Evolutionary conservation across 2,329 filamentous ascomycete genomes (phyloP), one percentile per base, ranked within the genome.

Genomic region (Scedosporium boydii): DNA sequence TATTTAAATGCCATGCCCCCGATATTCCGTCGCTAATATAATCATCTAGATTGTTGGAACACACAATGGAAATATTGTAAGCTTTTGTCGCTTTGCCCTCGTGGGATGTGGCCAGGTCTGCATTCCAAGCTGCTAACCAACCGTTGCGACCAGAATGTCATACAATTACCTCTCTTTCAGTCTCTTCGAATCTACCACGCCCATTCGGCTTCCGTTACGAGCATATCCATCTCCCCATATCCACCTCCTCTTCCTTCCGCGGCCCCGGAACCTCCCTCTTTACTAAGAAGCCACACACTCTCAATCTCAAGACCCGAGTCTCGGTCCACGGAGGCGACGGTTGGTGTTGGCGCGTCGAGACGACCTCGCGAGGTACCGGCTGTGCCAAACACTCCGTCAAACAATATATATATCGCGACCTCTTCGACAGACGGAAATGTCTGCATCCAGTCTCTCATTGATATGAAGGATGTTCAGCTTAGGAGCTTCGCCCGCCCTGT

Each of bases 381-480:
- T 1, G 78, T 96, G 2, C 86, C 90, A 0, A 86, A 87, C 64
- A 91, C 82, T 0, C 89, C 91, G 0, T 93, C 91, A 1, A 98
- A 97, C 69, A 88, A 93, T 61, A 96, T 99, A 48, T 90, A 95
- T 72, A 90, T 99, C 67, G 93, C 89, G 1, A 96, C 93, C 1
- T 91, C 95, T 0, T 98, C 95, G 0, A 90, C 96, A 71, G 95
- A 99, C 73, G 96, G 95, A 18, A 93, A 97, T 70, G 91, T 99
- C 14, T 98, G 95, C 69, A 85, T 99, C 0, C 88, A 92, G 63
- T 96, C 91, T 1, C 77, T 99, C 21, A 77, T 95, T 21, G 93
- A 99, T 70, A 77, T 88, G 44, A 96, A 92, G 69, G 95, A 99
- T 75, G 92, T 97, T 2, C 88, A 92, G 63, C 76, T 98, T 29